Conservation (phyloP, 192 early-diverging fungal genomes). For the Mortierella claussenii region DNA sequence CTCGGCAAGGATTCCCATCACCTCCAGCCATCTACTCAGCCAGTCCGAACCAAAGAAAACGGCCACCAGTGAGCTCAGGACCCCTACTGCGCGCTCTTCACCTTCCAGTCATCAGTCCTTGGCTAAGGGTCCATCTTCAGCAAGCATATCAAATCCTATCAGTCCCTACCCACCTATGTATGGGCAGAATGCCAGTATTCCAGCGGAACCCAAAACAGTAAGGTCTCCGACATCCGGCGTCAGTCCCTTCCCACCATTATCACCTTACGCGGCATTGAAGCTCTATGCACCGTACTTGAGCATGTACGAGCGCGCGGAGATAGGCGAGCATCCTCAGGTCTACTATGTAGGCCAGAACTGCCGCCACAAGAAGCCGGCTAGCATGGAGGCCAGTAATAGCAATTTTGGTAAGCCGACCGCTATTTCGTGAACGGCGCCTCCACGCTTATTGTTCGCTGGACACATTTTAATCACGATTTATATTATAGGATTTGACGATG, state of each 20-base stretch:
- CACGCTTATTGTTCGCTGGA: background rate
- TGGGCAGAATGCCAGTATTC: conserved; percentile 6
- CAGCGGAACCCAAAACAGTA: conserved; percentile 21
- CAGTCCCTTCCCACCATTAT: conserved; percentile 60
- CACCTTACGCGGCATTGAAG: conserved; percentile 70
- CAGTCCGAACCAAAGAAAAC: conserved; percentile 35
- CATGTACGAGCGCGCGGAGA: conserved; percentile 88
- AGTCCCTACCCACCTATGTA: conserved; percentile 14
- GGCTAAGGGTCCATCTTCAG: background rate
- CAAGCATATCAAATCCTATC: conserved; percentile 16
- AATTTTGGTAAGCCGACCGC: conserved; percentile 59
- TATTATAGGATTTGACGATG: conserved; percentile 78
- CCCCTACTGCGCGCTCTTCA: conserved; percentile 25
- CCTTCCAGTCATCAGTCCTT: conserved; percentile 9
- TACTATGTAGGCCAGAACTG: conserved; percentile 90
- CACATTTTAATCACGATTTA: background rate
- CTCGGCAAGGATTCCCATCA: conserved; percentile 8
- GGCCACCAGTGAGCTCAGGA: conserved; percentile 21
- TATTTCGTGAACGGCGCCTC: background rate
- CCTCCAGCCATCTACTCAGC: conserved; percentile 25
- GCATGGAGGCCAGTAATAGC: conserved; percentile 65
- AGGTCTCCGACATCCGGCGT: conserved; percentile 21
- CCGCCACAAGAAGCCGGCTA: conserved; percentile 64
- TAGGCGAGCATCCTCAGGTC: conserved; percentile 81
- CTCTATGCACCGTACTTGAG: conserved; percentile 81